Evolutionary conservation across 495 filamentous ascomycete species (phyloP), one percentile per base, ranked within the genome.

Genomic region (Glarea lozoyensis): DNA sequence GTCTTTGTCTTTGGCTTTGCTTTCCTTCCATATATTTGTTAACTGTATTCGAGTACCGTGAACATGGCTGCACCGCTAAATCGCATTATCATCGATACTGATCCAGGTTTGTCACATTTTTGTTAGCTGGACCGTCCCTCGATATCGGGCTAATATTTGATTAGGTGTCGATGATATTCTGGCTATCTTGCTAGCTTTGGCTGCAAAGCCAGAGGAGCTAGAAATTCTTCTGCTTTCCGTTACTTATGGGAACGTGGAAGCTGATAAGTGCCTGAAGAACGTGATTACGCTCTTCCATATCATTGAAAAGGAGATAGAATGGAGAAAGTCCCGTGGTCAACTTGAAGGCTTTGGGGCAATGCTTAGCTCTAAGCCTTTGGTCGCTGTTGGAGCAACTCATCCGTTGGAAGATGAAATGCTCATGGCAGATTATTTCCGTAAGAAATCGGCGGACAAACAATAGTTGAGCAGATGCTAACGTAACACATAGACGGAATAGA

Each of bases 21-120:
- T n/a, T n/a, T n/a, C n/a, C n/a, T n/a, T n/a, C n/a, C n/a, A n/a
- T n/a, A n/a, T n/a, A 18, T 18, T 37, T 35, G 9, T 35, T 35
- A 5, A 16, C 32, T 23, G 10, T 5, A 19, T 12, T 33, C 4
- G 18, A 2, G 19, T 22, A 16, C 29, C 2, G 12, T 30, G 13
- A 60, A 30, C 40, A 79, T 78, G 74, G 67, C 71, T 7, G n/a
- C n/a, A n/a, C 70, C 74, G 15, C 67, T 70, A 34, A 86, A 79
- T 52, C 79, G 78, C 46, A 79, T 97, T 43, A 95, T 97, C 49
- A 89, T 97, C 40, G 90, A 97, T 54, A 96, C 89, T 18, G 89
- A 96, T 57, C 89, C 89, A 32, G 86, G 76, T 64, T 61, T 40
- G 55, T 49, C 33, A 43, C 19, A 30, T 32, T 24, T 9, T 19